Evolutionary conservation across 208 protist species (phyloP), one percentile per base, ranked within the genome.

Genomic region (Lotmaria passim): DNA sequence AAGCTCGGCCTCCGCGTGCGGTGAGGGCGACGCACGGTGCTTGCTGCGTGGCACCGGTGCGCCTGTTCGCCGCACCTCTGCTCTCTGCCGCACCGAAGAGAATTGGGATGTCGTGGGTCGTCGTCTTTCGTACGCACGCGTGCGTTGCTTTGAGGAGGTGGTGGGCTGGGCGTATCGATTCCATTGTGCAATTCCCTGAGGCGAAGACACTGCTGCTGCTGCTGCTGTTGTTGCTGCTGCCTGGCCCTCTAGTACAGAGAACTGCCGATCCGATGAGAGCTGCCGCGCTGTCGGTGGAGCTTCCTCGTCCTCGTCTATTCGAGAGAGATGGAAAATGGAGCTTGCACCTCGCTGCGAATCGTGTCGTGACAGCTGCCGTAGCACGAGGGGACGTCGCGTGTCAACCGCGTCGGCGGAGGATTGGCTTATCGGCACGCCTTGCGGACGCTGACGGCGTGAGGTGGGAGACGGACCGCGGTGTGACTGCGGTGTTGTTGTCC

Each of bases 251-350:
- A 48, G 11, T 12, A 61, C 64, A n/a, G 51, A 51, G 30, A 69
- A 79, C 21, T 73, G 48, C 3, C 63, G 23, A 39, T 79, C 73
- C 0, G 23, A 36, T 0, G 73, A 73, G n/a, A 73, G 73, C 55
- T 79, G 59, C 12, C 73, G 58, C 31, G 64, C 73, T 3, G 62
- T 68, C 2, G 52, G 73, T 19, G 44, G 73, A 15, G 61, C 19
- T 15, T 52, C 46, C 3, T 43, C 58, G 4, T 46, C 34, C 3
- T 33, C 28, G 28, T 14, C 11, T 28, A 11, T 17, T 17, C 5
- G 30, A 38, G 30, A 4, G 15, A 21, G 14, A 33, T 3, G 2
- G 33, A 43, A 14, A n/a, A 6, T 5, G 52, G 14, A 14, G 33
- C 31, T 15, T 19, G 26, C 11, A 11, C 52, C 28, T n/a, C 6